phyloP scores from a whole-genome alignment of 2,329 filamentous ascomycete genomes.

The Diaporthe citrichinensis region DNA sequence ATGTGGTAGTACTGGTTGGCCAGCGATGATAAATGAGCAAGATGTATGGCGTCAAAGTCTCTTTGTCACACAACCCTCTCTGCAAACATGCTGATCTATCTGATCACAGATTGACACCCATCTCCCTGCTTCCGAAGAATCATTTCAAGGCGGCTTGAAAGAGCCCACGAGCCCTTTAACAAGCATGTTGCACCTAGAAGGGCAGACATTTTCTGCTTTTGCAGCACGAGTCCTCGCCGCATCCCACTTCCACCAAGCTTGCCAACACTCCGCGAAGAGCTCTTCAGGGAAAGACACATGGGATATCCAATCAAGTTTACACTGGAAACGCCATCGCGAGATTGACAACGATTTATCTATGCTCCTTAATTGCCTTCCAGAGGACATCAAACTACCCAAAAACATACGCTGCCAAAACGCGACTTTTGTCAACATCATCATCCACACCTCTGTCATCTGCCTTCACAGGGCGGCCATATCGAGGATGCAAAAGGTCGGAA shows the following conservation, averaged over 20 bases:
- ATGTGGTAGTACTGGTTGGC: not conserved
- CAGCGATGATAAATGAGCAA: not conserved
- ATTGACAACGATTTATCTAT: not conserved
- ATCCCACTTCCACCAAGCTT: not conserved
- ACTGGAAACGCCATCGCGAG: not conserved
- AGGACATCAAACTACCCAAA: not conserved
- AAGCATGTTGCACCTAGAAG: not conserved
- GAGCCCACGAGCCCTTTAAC: not conserved
- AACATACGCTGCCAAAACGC: not conserved
- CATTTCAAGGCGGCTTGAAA: not conserved
- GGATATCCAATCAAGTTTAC: not conserved
- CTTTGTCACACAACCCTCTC: no score
- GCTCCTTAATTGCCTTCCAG: not conserved
- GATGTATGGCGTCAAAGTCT: not conserved
- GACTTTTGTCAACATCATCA: not conserved
- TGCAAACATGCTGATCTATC: not conserved
- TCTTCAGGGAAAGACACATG: not conserved
- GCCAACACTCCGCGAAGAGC: not conserved
- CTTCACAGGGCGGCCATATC: not conserved
- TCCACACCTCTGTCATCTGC: not conserved
- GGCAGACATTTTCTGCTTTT: not conserved
- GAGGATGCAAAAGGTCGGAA: not conserved
- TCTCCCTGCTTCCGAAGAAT: not conserved
- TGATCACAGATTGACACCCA: not conserved
- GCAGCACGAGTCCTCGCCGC: not conserved